phyloP scores from a whole-genome alignment of 441 rosid genomes.

The Melastoma candidum region DNA sequence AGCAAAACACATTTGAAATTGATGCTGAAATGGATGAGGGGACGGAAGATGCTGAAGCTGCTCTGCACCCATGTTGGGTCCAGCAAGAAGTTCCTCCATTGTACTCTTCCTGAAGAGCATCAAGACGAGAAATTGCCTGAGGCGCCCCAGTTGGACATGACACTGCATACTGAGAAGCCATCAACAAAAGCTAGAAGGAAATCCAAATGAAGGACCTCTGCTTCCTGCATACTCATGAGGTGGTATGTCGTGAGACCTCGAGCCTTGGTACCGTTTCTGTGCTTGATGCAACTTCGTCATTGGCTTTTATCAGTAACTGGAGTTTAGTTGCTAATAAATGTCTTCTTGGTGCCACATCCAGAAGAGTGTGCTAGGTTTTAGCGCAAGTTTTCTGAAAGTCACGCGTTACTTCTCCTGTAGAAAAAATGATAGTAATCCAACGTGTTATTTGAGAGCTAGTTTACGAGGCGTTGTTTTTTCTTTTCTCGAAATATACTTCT shows the following conservation, averaged over 20 bases:
- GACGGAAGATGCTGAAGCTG: conserved; percentile 74
- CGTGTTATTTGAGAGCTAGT: too few species aligned
- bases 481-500: too few species aligned
- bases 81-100: conserved; percentile 63
- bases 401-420: too few species aligned
- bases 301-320: too few species aligned
- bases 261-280: background rate
- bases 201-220: conserved; percentile 12
- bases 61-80: conserved; percentile 70
- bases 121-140: conserved; percentile 21
- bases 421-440: too few species aligned
- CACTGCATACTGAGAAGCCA: conserved; percentile 23
- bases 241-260: too few species aligned
- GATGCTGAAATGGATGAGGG: conserved; percentile 95
- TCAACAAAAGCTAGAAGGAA: conserved; percentile 22
- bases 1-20: conserved; percentile 95
- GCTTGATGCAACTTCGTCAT: background rate
- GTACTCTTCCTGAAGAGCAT: conserved; percentile 61
- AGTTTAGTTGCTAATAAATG: too few species aligned
- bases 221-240: too few species aligned
- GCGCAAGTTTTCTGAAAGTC: too few species aligned
- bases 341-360: too few species aligned
- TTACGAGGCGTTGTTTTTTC: too few species aligned
- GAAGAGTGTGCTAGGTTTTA: too few species aligned
- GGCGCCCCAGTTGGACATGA: conserved; percentile 8